Evolutionary conservation across 2,329 filamentous ascomycete genomes (phyloP), one percentile per base, ranked within the genome.

Genomic region (Elsinoe batatas): DNA sequence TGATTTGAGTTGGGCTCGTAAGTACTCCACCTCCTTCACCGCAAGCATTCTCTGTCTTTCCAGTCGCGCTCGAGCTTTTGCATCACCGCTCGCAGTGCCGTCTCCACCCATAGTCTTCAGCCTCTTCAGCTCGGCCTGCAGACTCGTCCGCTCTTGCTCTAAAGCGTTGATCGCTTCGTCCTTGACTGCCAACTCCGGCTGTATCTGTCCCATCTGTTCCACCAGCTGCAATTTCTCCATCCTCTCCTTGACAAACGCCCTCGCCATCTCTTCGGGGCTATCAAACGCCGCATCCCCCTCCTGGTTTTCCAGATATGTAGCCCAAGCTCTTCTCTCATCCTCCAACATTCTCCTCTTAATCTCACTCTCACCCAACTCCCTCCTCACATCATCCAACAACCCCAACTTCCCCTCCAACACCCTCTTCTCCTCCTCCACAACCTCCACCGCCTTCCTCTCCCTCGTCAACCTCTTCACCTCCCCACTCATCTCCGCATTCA

Each of bases 401-500:
- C 88, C 83, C 1, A 98, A 69, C 65, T 83, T 88, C 32, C 84
- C 82, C 68, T 93, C 85, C 18, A 98, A 73, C 0, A 83, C 81
- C 59, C 88, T 79, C 75, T 97, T 97, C 73, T 98, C 90, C 68
- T 98, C 93, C 67, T 98, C 90, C 0, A 97, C 87, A 1, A 98
- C 81, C 65, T 95, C 88, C 1, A 95, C 84, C n/a, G 87, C 88
- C 71, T 88, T 91, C 68, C 90, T 84, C 3, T 85, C 73, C 61
- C 90, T 87, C 12, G 90, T 84, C 36, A 94, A 78, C 62, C 90
- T 85, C 63, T 87, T 88, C 35, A 98, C 73, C 67, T 98, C 91
- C 0, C 78, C 71, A 12, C 82, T 75, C 65, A 95, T 88, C 50
- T 95, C 88, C 20, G 88, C 79, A 60, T 89, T 95, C 35, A 82